Base-by-base conservation (phyloP, 352 stramenopile genomes). In the Pythium insidiosum region DNA sequence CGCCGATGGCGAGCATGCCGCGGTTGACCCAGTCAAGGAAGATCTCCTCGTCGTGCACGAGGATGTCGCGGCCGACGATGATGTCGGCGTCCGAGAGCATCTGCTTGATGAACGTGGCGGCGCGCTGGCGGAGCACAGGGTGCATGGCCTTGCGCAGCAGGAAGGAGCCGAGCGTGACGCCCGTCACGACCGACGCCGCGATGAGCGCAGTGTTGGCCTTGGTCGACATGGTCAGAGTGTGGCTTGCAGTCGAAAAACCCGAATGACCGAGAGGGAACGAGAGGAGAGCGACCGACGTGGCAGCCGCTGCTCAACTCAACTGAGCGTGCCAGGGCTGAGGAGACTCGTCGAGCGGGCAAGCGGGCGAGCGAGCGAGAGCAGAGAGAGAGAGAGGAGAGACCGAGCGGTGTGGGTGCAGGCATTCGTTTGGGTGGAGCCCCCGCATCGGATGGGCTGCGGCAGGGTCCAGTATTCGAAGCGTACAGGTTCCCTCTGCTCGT, bases 1-100 rank as follows among this genome's bases (percentile, higher is more conserved):
- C 79, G 48, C 79, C 79, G 39, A 92, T 92, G 21, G 63, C 79
- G 35, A 92, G 58, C 79, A 92, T 92, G 47, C 79, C 79, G 49
- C 69, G 74, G 59, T 84, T 68, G 30, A 87, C 63, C 79, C 79
- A 92, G 70, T 92, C 79, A 13, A 92, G 69, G 68, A 83, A 92
- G 50, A 92, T 92, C 47, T 70, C 58, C 18, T 85, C 68, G 61
- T 92, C 75, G 61, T 92, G 68, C 43, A 92, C 72, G 47, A 63
- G 48, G 51, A 92, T 89, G 61, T 92, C 79, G 45, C 75, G 76
- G 46, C 75, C 79, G 26, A 92, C 56, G 37, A 89, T 50, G 50
- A 92, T 92, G 64, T 88, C 62, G 29, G 79, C 79, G 44, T 92
- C 72, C 15, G 54, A 61, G 50, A 92, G 66, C 79, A 92, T 89